phyloP scores from a whole-genome alignment of 2,329 filamentous ascomycete species.

The Fusarium tjaetaba region DNA sequence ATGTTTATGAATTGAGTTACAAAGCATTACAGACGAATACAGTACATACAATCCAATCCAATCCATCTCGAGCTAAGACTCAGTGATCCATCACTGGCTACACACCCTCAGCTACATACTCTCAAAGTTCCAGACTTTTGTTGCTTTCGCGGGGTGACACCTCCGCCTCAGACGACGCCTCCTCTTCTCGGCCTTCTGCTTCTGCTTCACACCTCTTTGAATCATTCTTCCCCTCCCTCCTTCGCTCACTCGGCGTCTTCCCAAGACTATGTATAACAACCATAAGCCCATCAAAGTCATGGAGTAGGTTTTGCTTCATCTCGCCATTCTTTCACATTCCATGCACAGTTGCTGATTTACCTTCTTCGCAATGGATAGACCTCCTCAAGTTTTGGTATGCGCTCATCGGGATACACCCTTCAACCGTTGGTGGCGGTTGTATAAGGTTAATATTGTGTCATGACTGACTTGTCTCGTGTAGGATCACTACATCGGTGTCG shows the following conservation, averaged over 20 bases:
- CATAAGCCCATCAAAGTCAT: slow-evolving; percentile 52
- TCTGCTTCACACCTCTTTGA: slow-evolving; percentile 4
- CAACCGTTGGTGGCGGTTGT: slow-evolving; percentile 9
- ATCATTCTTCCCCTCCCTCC: neutral
- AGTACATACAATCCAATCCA: neutral
- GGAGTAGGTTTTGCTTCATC: slow-evolving; percentile 46
- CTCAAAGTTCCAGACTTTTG: slow-evolving; percentile 25
- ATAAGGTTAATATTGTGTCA: neutral
- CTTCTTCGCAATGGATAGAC: slow-evolving; percentile 46
- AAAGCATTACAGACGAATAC: slow-evolving; percentile 8
- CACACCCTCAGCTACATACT: neutral
- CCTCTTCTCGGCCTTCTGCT: slow-evolving; percentile 11
- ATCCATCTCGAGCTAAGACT: slow-evolving; percentile 3
- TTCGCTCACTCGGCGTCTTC: slow-evolving; percentile 25
- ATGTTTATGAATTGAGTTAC: slow-evolving; percentile 17
- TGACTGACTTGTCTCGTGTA: slow-evolving; percentile 43
- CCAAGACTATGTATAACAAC: slow-evolving; percentile 48
- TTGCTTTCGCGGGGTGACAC: slow-evolving; percentile 36
- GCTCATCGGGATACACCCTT: neutral
- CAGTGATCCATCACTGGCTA: neutral
- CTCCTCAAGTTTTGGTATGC: slow-evolving; percentile 48
- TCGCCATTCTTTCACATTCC: slow-evolving; percentile 12
- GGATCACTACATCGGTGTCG: slow-evolving; percentile 82
- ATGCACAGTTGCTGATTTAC: slow-evolving; percentile 13
- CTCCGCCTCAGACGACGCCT: slow-evolving; percentile 15